Evolutionary conservation across 108 stramenopile genomes (phyloP), one percentile per base, ranked within the genome.

Genomic region (Aurantiochytrium sp.): DNA sequence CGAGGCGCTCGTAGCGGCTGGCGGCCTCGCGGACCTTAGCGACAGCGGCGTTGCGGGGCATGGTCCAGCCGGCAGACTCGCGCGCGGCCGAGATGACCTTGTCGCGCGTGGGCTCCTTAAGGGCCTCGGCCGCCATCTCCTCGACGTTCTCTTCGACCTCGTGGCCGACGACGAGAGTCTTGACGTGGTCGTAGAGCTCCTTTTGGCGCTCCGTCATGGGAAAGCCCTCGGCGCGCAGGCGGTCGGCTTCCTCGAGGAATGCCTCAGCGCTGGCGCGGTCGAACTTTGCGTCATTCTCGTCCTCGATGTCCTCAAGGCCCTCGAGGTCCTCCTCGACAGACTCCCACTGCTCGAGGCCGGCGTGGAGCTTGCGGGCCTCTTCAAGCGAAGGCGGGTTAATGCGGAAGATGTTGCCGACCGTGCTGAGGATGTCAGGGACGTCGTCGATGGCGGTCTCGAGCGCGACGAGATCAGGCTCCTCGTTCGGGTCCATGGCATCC

Each of bases 221-320:
- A 1, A 48, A 81, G 24, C 45, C 45, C 45, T 81, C 73, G 12
- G 8, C 73, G 73, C 73, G 86, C 53, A 89, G 12, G 55, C 85
- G 39, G 32, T 37, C 86, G 37, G 41, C 54, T 22, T 87, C 87
- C 10, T 17, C 68, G n/a, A 88, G n/a, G 42, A 86, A 85, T 5
- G 91, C 54, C 88, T 68, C 86, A 34, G 91, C 91, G 12, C 90
- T 24, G 32, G 89, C 88, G 4, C 69, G 36, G 68, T 92, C 92
- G 6, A 92, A 87, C 3, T 86, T 86, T 17, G 88, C 30, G 36
- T 87, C 87, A 54, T 90, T 90, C 32, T 69, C 73, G 41, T 89
- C 89, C 69, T 91, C 87, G 87, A 91, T 89, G 88, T 81, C 73
- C 73, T 81, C 73, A 42, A 81, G 30, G 19, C 8, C 39, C 2